phyloP scores from a whole-genome alignment of 352 stramenopile genomes.

The Pythium dissotocum region DNA sequence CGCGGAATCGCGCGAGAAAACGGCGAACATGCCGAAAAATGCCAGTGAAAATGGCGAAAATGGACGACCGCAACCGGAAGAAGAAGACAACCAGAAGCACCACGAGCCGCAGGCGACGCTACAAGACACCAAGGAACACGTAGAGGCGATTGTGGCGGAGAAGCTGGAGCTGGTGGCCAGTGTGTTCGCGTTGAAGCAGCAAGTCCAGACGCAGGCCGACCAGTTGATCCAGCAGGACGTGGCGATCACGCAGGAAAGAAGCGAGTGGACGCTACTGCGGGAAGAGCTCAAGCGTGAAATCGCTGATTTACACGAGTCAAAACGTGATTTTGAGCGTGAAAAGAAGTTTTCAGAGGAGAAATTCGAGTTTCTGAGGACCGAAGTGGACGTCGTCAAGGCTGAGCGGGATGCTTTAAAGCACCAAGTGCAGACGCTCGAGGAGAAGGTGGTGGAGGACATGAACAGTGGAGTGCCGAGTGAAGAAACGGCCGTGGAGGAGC shows the following conservation, averaged over 20 bases:
- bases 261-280: slow-evolving; percentile 36
- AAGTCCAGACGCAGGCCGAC: slow-evolving; percentile 21
- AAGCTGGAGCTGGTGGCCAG: slow-evolving; percentile 27
- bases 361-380: slow-evolving; percentile 32
- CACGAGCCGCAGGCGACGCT: not conserved
- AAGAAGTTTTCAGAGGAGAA: slow-evolving; percentile 41
- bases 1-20: too few species aligned
- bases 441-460: not conserved
- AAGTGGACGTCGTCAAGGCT: slow-evolving; percentile 37
- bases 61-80: not conserved
- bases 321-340: slow-evolving; percentile 31
- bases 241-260: slow-evolving; percentile 24
- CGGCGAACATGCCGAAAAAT: not conserved
- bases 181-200: slow-evolving; percentile 29
- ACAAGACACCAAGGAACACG: slow-evolving; percentile 5
- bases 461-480: not conserved
- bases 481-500: not conserved
- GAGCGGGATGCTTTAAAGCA: slow-evolving; percentile 20
- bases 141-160: slow-evolving; percentile 14
- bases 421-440: not conserved
- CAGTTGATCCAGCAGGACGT: slow-evolving; percentile 29
- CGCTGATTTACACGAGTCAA: slow-evolving; percentile 24
- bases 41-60: not conserved
- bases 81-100: slow-evolving; percentile 12
- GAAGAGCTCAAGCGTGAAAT: slow-evolving; percentile 26